Evolutionary conservation across 2,329 filamentous ascomycete genomes (phyloP), one percentile per base, ranked within the genome.

Genomic region (Ophiobolus disseminans): DNA sequence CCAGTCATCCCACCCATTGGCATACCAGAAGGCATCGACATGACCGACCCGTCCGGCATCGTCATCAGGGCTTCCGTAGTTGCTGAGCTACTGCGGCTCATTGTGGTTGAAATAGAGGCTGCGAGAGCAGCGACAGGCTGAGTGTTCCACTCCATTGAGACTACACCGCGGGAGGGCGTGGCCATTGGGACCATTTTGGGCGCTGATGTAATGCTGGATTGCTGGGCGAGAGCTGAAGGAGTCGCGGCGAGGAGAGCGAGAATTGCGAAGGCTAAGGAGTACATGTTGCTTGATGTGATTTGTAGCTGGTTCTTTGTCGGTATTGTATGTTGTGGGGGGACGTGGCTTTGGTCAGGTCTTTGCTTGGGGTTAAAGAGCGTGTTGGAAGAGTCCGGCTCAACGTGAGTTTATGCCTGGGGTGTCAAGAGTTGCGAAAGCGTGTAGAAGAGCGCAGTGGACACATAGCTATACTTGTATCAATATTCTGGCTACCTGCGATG

Each of bases 31-130:
- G 52, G 69, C 14, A 53, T 61, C 44, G 68, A 50, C 59, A 61
- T 58, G 9, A 45, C 32, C 34, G 44, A 46, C 2, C 38, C 59
- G 32, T 48, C 69, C 52, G 76, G 78, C 30, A 58, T 62, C 25
- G 62, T 62, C 41, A 68, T 70, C 25, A 76, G 60, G 35, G 75
- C 23, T 32, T 16, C 28, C 38, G 30, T 40, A 9, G 35, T n/a
- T n/a, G 10, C 17, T 40, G 23, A 6, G 17, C n/a, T 30, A 13
- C 14, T 13, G 9, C 19, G 28, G 10, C 25, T 19, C 25, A 30
- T 40, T 7, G 38, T 7, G 20, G 28, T 53, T 26, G 30, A 40
- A 16, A 37, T 42, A 28, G 38, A 50, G 9, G 75, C 58, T 42
- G 44, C 39, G 11, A 47, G 32, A 10, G 51, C 41, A 4, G 28